Evolutionary conservation across 208 protist genomes (phyloP), one percentile per base, ranked within the genome.

Genomic region (Leishmania lainsoni): DNA sequence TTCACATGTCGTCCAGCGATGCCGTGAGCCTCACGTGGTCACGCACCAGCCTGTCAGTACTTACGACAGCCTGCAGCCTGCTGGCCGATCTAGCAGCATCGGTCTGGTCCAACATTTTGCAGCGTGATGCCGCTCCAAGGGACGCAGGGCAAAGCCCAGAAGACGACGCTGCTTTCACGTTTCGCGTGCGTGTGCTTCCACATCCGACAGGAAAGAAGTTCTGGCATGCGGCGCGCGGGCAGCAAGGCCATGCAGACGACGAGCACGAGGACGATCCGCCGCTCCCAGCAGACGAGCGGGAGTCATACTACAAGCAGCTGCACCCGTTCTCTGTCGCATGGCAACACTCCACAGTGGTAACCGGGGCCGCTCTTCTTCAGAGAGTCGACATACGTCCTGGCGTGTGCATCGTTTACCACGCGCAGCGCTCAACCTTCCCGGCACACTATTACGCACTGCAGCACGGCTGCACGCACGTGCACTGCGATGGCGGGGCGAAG

Each of bases 361-460:
- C 56, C 10, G 45, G 35, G 32, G 22, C 48, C n/a, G 3, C 29
- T 29, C 26, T 66, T 52, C 59, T 58, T 29, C 54, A 68, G 12
- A 72, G 82, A 20, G 78, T 86, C 22, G 74, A 76, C 35, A 51
- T 86, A 6, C 82, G 82, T 5, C 61, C 6, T 9, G 82, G 82
- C 45, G 82, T 82, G 29, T 86, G 77, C n/a, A 68, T 86, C 14
- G 63, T 86, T 63, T 82, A 82, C 68, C 82, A 86, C 66, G 77
- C 77, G 3, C 48, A 82, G 20, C 82, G 73, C 8, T 39, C 56
- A 1, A 79, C 82, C 1, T 86, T 80, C 35, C 82, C 82, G 9
- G 77, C 78, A 35, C 77, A 86, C 48, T 86, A 80, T 70, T 82
- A 80, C 74, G 66, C 82, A 5, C 78, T 86, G 9, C 82, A 75